A percentile compares a stretch with the other conserved stretches of the same genome.
Evolutionary conservation across 257 asterid species (phyloP).

Genomic region (Cynanchum wilfordii): DNA sequence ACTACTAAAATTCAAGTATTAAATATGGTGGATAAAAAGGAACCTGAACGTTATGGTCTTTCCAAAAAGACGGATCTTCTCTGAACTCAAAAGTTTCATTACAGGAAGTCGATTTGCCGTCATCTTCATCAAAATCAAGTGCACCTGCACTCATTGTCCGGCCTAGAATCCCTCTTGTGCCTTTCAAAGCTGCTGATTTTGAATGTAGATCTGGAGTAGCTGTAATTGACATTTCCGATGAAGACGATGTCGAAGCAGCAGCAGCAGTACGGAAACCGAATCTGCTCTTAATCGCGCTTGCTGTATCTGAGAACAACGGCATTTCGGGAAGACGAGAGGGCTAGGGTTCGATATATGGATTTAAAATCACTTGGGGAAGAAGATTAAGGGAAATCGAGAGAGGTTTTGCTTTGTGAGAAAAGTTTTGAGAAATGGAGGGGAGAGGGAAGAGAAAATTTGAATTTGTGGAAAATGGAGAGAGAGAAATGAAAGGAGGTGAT

Average conservation of each 20-base stretch:
- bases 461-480: background rate
- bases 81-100: conserved; percentile 56
- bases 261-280: conserved; percentile 36
- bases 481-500: background rate
- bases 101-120: conserved; percentile 13
- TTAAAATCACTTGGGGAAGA: conserved; percentile 3
- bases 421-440: background rate
- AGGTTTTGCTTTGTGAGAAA: background rate
- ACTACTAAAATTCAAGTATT: background rate
- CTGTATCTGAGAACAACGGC: conserved; percentile 56
- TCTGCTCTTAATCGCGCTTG: conserved; percentile 56
- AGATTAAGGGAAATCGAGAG: background rate
- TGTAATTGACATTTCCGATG: conserved; percentile 31
- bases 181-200: conserved; percentile 52
- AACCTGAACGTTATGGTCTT: conserved; percentile 88
- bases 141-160: conserved; percentile 11
- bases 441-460: conserved; percentile 5
- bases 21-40: background rate
- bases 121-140: conserved; percentile 31
- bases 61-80: conserved; percentile 80
- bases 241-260: conserved; percentile 16
- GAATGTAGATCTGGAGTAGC: conserved; percentile 50
- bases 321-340: conserved; percentile 11
- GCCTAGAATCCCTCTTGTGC: conserved; percentile 3
- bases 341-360: background rate